Conservation (phyloP, 2,329 filamentous ascomycete species). For the Fusarium siculi region DNA sequence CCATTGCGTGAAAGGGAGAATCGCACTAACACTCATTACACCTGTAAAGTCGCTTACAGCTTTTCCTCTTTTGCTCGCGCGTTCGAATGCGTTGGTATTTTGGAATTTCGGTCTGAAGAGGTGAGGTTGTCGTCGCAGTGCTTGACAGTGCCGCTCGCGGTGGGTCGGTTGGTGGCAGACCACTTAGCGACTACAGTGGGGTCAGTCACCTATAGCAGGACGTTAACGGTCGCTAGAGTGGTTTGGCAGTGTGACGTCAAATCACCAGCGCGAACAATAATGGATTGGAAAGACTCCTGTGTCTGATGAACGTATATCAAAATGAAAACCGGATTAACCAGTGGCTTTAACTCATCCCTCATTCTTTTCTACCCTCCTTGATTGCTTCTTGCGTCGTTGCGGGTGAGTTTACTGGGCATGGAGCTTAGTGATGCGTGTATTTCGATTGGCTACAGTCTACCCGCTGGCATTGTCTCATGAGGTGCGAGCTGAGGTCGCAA, state of each 20-base stretch:
- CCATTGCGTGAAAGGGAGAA: background rate
- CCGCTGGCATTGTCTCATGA: background rate
- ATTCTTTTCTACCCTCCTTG: background rate
- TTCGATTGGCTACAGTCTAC: background rate
- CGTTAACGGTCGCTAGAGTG: background rate
- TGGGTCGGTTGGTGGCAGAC: background rate
- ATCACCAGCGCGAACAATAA: rapidly evolving
- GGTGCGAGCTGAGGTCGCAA: background rate
- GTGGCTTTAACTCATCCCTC: rapidly evolving
- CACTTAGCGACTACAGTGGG: background rate
- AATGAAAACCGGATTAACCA: rapidly evolving
- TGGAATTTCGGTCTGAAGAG: background rate
- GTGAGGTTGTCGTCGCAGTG: background rate
- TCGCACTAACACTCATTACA: background rate
- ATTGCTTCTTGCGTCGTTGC: too few species aligned
- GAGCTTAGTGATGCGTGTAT: background rate
- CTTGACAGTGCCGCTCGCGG: background rate
- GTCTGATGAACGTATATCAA: rapidly evolving
- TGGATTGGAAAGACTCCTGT: rapidly evolving
- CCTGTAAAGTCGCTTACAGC: background rate
- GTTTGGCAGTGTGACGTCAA: background rate
- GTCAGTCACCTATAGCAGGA: background rate
- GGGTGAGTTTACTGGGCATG: background rate
- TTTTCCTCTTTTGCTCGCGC: background rate
- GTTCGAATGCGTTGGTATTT: background rate